Evolutionary conservation across 345 rosid species (phyloP), one percentile per base, ranked within the genome.

Genomic region (Salix suchowensis): DNA sequence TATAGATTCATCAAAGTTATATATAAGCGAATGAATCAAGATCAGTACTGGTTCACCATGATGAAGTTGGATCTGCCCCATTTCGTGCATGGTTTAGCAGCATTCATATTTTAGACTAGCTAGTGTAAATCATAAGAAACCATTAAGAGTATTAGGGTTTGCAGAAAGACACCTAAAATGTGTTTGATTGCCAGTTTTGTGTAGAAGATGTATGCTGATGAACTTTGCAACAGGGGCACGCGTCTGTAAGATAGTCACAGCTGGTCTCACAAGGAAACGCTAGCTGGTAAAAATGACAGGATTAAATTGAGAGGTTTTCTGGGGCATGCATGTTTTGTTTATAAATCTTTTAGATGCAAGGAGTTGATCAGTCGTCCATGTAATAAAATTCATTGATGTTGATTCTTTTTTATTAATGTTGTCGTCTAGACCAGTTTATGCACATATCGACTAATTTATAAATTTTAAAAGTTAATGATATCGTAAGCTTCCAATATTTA

Each of bases 401-500:
- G 4, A n/a, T 55, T 55, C n/a, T n/a, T n/a, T n/a, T 36, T 34
- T 4, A 34, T 34, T 4, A 34, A 34, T 0, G 5, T 4, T 32
- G 32, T 30, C 0, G 0, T 32, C 5, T 32, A 32, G 1, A 34
- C 0, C 0, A 34, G 34, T 32, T 32, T 32, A 34, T 5, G 4
- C 6, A 0, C 0, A 34, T 0, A 4, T 34, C 36, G 1, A 36
- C 0, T 5, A 36, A 5, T 5, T 5, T 5, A 36, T 0, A 36
- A 0, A 36, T 36, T 36, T 5, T 36, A 36, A 36, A 36, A 5
- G n/a, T 36, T 36, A 36, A 5, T 36, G 0, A 36, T 36, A 0
- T 5, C 1, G 0, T 36, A 36, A 36, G 0, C 0, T 0, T 36
- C 0, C 7, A 0, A 36, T 36, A 36, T 5, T 36, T 5, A 36